These are phyloP conservation scores for Lactarius hatsudake DNA, from an alignment of 768 basidiomycete genomes.

Conservation along the genomic window DNA sequence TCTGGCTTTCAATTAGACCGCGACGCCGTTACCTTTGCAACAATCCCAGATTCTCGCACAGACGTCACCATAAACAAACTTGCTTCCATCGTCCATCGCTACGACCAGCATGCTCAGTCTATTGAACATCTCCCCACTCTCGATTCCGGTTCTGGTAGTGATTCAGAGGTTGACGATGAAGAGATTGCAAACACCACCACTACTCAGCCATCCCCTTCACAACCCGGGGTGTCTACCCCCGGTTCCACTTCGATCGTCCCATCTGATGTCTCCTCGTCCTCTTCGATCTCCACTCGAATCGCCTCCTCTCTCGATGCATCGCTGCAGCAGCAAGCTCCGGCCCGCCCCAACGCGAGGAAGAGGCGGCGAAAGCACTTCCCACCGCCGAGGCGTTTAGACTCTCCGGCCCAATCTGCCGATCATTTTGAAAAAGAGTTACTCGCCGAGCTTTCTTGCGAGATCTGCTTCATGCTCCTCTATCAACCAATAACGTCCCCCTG, in stretches of 20 bases:
- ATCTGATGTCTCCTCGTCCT: constrained; percentile 36
- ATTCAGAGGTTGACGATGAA: constrained; percentile 30
- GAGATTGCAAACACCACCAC: constrained; percentile 31
- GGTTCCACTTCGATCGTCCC: constrained; percentile 38
- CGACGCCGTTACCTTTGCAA: constrained; percentile 21
- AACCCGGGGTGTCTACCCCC: constrained; percentile 29
- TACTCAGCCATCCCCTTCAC: constrained; percentile 21
- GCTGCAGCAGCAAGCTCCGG: constrained; percentile 23
- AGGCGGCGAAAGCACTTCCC: constrained; percentile 33
- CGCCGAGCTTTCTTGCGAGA: constrained; percentile 81
- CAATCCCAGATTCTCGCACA: constrained; percentile 28
- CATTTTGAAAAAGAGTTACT: constrained; percentile 61
- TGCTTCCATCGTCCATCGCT: constrained; percentile 41
- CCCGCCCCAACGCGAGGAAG: constrained; percentile 32
- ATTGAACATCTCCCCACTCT: constrained; percentile 21
- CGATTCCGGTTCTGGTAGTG: constrained; percentile 31
- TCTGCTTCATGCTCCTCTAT: constrained; percentile 81
- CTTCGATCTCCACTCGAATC: constrained; percentile 14
- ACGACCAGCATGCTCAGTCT: constrained; percentile 20
- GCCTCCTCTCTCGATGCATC: constrained; percentile 13
- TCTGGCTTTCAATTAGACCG: constrained; percentile 28
- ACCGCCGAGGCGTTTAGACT: constrained; percentile 32
- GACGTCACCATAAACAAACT: constrained; percentile 64
- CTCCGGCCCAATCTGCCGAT: constrained; percentile 32
- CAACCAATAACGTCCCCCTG: constrained; percentile 92